Evolutionary conservation across 345 rosid genomes (phyloP), one percentile per base, ranked within the genome.

Genomic region (Hibiscus syriacus): DNA sequence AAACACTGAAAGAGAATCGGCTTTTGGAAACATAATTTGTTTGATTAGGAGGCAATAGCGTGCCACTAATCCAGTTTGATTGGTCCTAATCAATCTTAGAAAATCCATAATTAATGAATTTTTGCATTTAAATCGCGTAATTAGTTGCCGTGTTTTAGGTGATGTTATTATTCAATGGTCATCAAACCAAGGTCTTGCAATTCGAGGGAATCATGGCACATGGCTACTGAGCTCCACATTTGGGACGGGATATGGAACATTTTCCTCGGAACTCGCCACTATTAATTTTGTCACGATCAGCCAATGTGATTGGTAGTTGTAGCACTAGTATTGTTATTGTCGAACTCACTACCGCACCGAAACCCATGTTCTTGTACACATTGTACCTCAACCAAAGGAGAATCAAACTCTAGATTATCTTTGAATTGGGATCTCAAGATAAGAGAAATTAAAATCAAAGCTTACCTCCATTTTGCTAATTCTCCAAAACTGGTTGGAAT

Each of bases 381-480:
- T 14, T 3, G 16, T 6, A 3, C 11, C 57, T 27, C n/a, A n/a
- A n/a, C n/a, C n/a, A n/a, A 30, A 2, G 41, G 41, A 30, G 23
- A 16, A 14, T 3, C n/a, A 6, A 14, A 27, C 20, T 54, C 10
- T 30, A 4, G 30, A 5, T 16, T 2, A 5, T n/a, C n/a, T n/a
- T 58, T 11, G 3, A 43, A n/a, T n/a, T n/a, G n/a, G n/a, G n/a
- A n/a, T n/a, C n/a, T n/a, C n/a, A n/a, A n/a, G n/a, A n/a, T n/a
- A n/a, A n/a, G n/a, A n/a, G n/a, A n/a, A n/a, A n/a, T n/a, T n/a
- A n/a, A n/a, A 43, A n/a, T 46, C 14, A n/a, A 59, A 65, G 41
- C 12, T 57, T 39, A 72, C 57, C 16, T 71, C 74, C 78, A 74
- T 23, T 23, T 23, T 22, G 11, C 45, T 45, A 13, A 7, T 22